Evolutionary conservation across 768 basidiomycete species (phyloP).

Genomic region (Omphalotus guepiniiformis): DNA sequence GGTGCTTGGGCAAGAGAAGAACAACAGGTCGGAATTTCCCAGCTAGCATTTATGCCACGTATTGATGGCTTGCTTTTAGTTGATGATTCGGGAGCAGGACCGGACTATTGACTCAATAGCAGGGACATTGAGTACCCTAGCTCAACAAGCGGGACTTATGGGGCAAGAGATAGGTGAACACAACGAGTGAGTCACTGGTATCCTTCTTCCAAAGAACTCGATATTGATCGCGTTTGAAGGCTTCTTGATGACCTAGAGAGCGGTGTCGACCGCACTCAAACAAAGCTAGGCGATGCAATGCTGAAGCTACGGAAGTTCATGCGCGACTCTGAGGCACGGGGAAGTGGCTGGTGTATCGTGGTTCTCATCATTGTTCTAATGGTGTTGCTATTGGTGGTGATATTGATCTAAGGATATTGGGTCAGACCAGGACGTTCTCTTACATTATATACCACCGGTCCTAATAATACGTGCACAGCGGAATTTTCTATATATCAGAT

Average conservation of each 20-base stretch:
- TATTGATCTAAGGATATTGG: conserved; percentile 51
- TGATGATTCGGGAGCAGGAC: conserved; percentile 88
- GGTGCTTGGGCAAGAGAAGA: conserved; percentile 82
- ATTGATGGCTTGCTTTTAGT: conserved; percentile 33
- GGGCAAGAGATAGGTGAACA: conserved; percentile 91
- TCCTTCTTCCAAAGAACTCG: conserved; percentile 2
- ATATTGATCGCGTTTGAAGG: conserved; percentile 35
- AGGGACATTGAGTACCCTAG: conserved; percentile 79
- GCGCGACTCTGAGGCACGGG: conserved; percentile 84
- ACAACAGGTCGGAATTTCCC: conserved; percentile 56
- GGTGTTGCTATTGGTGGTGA: conserved; percentile 73
- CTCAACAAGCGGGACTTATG: conserved; percentile 92
- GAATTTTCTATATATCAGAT: too few relatives aligned
- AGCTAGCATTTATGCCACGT: not conserved
- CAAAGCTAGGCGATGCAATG: conserved; percentile 62
- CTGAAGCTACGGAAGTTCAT: conserved; percentile 74
- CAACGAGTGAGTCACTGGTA: conserved; percentile 57
- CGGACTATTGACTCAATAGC: conserved; percentile 83
- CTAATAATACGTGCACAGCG: too few relatives aligned
- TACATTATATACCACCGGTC: too few relatives aligned
- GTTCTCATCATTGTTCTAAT: conserved; percentile 79
- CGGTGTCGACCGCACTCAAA: conserved; percentile 68
- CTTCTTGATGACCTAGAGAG: conserved; percentile 75
- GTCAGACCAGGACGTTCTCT: too few relatives aligned
- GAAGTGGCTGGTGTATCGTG: conserved; percentile 87